Percentiles rank a stretch among this genome's conserved stretches.
These are phyloP conservation scores for Dendryphion nanum DNA, from an alignment of 2,329 filamentous ascomycete genomes.

Conservation along the genomic window DNA sequence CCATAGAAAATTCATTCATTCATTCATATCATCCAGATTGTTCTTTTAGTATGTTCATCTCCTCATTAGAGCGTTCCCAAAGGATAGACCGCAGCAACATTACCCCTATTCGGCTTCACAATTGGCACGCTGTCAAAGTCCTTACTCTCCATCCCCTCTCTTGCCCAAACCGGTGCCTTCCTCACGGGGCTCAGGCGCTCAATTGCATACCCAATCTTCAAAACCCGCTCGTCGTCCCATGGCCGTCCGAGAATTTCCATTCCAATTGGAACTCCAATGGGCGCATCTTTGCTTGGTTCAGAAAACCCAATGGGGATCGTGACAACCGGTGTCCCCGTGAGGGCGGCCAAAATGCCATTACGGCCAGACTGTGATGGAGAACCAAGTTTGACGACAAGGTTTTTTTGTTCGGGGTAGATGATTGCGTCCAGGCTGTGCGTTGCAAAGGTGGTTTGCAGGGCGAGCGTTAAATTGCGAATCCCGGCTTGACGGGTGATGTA, in stretches of 20 bases:
- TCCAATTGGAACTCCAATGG: constrained; percentile 60
- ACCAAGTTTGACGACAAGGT: constrained; percentile 60
- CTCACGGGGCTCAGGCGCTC: constrained; percentile 49
- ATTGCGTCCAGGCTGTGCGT: constrained; percentile 54
- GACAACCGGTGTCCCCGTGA: constrained; percentile 55
- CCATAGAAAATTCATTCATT: no score
- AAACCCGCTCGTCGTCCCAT: constrained; percentile 55
- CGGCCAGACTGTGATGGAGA: constrained; percentile 58
- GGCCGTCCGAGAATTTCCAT: constrained; percentile 62
- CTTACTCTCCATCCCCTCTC: constrained; percentile 37
- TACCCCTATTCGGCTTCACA: constrained; percentile 43
- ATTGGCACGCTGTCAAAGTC: constrained; percentile 46
- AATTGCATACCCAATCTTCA: constrained; percentile 54
- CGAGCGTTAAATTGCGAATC: constrained; percentile 54
- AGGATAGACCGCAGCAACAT: constrained; percentile 49
- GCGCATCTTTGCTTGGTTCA: constrained; percentile 47
- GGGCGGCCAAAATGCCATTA: constrained; percentile 57
- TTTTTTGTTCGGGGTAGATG: constrained; percentile 65
- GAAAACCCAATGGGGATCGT: constrained; percentile 57
- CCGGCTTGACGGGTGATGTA: constrained; percentile 50
- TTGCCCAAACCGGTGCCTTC: constrained; percentile 48
- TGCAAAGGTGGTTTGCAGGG: constrained; percentile 52
- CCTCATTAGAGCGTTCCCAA: constrained; percentile 40
- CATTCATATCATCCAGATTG: no score
- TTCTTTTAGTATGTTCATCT: neutral